phyloP scores from a whole-genome alignment of 1,139 yeast genomes.

The Debaryomycetaceae sp. region DNA sequence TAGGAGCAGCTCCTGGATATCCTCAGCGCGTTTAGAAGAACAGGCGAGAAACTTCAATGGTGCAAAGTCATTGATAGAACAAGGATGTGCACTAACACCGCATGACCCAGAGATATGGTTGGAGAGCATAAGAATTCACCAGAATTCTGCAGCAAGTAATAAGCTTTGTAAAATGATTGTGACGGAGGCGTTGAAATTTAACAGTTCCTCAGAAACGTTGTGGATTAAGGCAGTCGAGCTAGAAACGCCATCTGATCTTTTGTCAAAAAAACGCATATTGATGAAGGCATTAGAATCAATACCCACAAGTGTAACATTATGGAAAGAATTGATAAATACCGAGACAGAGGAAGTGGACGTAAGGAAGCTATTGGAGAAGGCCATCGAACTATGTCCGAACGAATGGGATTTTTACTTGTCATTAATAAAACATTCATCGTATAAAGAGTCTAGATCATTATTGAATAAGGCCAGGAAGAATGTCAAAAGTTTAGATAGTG shows the following conservation, averaged over 20 bases:
- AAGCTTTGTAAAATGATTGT: slow-evolving; percentile 52
- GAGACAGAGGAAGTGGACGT: slow-evolving; percentile 51
- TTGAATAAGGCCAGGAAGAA: slow-evolving; percentile 59
- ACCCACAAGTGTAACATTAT: slow-evolving; percentile 46
- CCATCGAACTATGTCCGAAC: slow-evolving; percentile 64
- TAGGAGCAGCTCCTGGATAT: slow-evolving; percentile 82
- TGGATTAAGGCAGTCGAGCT: slow-evolving; percentile 73
- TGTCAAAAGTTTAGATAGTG: slow-evolving; percentile 46
- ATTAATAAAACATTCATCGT: slow-evolving; percentile 40
- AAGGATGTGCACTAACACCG: slow-evolving; percentile 74
- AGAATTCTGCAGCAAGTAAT: slow-evolving; percentile 36
- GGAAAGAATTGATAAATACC: slow-evolving; percentile 50
- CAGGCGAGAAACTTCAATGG: slow-evolving; percentile 50
- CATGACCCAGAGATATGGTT: slow-evolving; percentile 76
- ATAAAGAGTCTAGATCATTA: slow-evolving; percentile 49
- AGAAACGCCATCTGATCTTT: slow-evolving; percentile 47
- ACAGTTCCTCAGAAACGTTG: slow-evolving; percentile 53
- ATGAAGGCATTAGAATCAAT: slow-evolving; percentile 57
- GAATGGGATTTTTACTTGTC: slow-evolving; percentile 65
- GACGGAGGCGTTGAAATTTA: slow-evolving; percentile 60
- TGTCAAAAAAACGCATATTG: slow-evolving; percentile 52
- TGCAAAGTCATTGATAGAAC: slow-evolving; percentile 61
- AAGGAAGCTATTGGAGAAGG: slow-evolving; percentile 56
- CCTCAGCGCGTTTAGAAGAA: slow-evolving; percentile 78
- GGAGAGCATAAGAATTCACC: slow-evolving; percentile 69